A percentile compares a stretch with the other conserved stretches of the same genome.
phyloP scores from a whole-genome alignment of 1,284 basidiomycete species.

The Ustilago tritici region DNA sequence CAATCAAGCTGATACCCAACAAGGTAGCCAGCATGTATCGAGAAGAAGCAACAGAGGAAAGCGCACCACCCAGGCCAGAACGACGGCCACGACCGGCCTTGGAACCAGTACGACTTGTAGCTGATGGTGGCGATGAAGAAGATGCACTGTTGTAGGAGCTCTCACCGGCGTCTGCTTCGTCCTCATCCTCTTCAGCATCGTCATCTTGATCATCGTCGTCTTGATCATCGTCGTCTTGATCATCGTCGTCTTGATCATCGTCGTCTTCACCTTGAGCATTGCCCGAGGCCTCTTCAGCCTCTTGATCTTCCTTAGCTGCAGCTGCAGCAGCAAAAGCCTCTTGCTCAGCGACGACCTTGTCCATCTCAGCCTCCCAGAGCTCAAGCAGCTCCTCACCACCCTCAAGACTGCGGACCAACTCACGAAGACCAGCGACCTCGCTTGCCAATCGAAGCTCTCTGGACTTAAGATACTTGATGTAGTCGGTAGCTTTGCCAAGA shows the following conservation, averaged over 20 bases:
- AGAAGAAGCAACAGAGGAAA: constrained; percentile 44
- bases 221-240: no score
- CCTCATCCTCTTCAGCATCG: constrained; percentile 54
- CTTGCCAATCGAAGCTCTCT: constrained; percentile 60
- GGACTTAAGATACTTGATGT: constrained; percentile 67
- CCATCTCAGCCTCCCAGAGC: constrained; percentile 64
- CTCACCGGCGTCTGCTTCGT: constrained; percentile 45
- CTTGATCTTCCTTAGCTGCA: constrained; percentile 51
- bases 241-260: constrained; percentile 59
- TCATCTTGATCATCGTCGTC: constrained; percentile 56
- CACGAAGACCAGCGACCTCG: constrained; percentile 61
- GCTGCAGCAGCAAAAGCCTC: constrained; percentile 38
- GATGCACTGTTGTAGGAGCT: constrained; percentile 36
- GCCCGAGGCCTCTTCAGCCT: constrained; percentile 33
- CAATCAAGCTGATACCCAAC: constrained; percentile 61
- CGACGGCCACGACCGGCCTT: constrained; percentile 22
- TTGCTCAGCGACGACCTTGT: constrained; percentile 53
- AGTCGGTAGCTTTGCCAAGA: constrained; percentile 67
- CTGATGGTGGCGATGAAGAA: constrained; percentile 38
- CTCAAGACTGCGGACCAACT: constrained; percentile 62
- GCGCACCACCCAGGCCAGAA: constrained; percentile 24
- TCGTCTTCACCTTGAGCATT: constrained; percentile 44
- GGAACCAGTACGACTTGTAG: constrained; percentile 28
- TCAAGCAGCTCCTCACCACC: constrained; percentile 67
- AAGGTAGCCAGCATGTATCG: constrained; percentile 67